Conservation (phyloP, 1,139 yeast genomes). For the Suhomyces coccinellae region DNA sequence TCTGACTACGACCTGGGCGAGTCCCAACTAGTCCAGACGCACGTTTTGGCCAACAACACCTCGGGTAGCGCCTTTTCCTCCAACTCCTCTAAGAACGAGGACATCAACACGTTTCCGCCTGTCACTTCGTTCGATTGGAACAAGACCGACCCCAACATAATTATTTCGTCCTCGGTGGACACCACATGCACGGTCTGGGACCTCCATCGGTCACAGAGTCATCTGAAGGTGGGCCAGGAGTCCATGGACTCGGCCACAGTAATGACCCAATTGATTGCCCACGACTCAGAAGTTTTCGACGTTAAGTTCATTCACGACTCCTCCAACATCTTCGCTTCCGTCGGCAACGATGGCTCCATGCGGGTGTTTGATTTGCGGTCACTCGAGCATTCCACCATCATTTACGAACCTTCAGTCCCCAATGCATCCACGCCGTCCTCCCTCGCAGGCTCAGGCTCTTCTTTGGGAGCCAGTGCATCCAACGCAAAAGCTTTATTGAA, state of each 20-base stretch:
- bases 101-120: slow-evolving; percentile 65
- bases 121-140: slow-evolving; percentile 96
- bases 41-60: slow-evolving; percentile 43
- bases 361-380: slow-evolving; percentile 88
- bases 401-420: slow-evolving; percentile 58
- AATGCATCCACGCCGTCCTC: slow-evolving; percentile 30
- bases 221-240: slow-evolving; percentile 8
- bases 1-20: slow-evolving; percentile 35
- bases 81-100: slow-evolving; percentile 20
- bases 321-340: slow-evolving; percentile 82
- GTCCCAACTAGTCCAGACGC: slow-evolving; percentile 39
- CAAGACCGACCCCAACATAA: slow-evolving; percentile 61
- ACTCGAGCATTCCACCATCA: slow-evolving; percentile 90
- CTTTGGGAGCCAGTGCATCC: slow-evolving; percentile 13
- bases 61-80: slow-evolving; percentile 16
- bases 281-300: slow-evolving; percentile 92
- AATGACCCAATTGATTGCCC: slow-evolving; percentile 92
- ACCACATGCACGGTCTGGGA: slow-evolving; percentile 99
- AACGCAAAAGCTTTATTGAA: slow-evolving; percentile 66
- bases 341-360: slow-evolving; percentile 94
- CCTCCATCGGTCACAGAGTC: slow-evolving; percentile 41
- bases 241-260: slow-evolving; percentile 58
- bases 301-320: slow-evolving; percentile 79
- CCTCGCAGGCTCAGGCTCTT: not conserved
- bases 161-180: slow-evolving; percentile 87